Percentiles rank a stretch among this genome's conserved stretches.
phyloP scores from a whole-genome alignment of 139 green algal species.

The Zygnema circumcarinatum region DNA sequence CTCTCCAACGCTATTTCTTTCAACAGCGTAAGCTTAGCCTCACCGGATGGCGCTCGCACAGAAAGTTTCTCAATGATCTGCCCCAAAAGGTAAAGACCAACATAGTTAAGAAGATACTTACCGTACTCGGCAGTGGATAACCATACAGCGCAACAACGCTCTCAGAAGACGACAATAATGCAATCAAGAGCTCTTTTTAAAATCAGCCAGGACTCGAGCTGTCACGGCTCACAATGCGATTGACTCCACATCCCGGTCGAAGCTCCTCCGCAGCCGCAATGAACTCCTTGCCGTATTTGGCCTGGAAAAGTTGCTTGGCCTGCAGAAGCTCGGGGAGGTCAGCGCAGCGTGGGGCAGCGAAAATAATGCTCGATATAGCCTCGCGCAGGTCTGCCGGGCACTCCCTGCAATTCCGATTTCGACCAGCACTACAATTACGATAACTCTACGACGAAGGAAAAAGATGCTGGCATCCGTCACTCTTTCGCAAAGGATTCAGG shows the following conservation, averaged over 20 bases:
- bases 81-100: conserved; percentile 3
- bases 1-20: conserved; percentile 50
- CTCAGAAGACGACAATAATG: conserved; percentile 20
- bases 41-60: conserved; percentile 21
- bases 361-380: conserved; percentile 56
- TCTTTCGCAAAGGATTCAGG: too few species aligned
- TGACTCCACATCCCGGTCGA: conserved; percentile 48
- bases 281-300: conserved; percentile 62
- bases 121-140: background rate
- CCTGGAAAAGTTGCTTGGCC: conserved; percentile 3
- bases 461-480: background rate
- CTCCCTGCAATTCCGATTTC: conserved; percentile 38
- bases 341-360: conserved; percentile 41
- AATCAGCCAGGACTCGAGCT: too few species aligned
- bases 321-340: conserved; percentile 55
- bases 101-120: background rate
- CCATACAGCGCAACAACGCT: background rate
- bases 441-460: background rate
- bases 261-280: conserved; percentile 54
- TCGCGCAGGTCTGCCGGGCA: conserved; percentile 52
- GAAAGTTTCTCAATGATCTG: conserved; percentile 59
- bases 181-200: too few species aligned
- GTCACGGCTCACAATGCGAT: conserved; percentile 45
- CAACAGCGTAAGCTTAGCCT: conserved; percentile 44
- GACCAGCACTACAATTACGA: background rate